Evolutionary conservation across 305 asterid species (phyloP).

Genomic region (Fraxinus nigra): DNA sequence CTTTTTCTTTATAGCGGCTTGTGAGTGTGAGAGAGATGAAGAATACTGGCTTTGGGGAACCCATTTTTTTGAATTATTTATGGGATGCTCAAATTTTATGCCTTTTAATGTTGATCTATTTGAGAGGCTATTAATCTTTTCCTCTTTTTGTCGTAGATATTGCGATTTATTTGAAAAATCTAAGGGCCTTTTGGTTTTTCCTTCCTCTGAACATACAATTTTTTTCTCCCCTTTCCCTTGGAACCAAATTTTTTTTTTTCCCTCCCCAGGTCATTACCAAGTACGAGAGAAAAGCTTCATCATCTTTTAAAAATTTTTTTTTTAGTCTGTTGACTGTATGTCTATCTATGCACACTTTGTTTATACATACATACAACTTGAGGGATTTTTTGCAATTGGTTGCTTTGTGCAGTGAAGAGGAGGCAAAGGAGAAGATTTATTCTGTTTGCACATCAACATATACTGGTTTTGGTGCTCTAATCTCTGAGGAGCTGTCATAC

Average conservation of each 20-base stretch:
- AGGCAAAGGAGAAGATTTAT: constrained; percentile 86
- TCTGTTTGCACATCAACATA: constrained; percentile 79
- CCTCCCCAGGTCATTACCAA: neutral
- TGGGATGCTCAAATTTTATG: neutral
- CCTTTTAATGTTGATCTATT: neutral
- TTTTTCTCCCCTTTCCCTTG: neutral
- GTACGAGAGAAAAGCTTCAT: neutral
- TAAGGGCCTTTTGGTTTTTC: neutral
- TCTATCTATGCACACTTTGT: neutral
- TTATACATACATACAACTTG: neutral
- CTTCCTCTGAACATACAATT: neutral
- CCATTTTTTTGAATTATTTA: neutral
- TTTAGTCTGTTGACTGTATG: neutral
- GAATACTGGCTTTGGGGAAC: neutral
- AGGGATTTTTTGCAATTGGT: constrained; percentile 7
- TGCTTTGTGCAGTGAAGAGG: constrained; percentile 78
- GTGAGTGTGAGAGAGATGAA: neutral
- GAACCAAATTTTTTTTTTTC: neutral
- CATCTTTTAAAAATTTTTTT: neutral
- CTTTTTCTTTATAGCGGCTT: neutral
- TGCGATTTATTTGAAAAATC: neutral
- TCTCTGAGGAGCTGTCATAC: constrained; percentile 81
- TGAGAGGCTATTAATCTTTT: neutral
- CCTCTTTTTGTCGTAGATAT: neutral
- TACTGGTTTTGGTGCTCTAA: constrained; percentile 84